A percentile compares a stretch with the other conserved stretches of the same genome.
phyloP scores from a whole-genome alignment of 306 rosid species.

The Quillaja saponaria region DNA sequence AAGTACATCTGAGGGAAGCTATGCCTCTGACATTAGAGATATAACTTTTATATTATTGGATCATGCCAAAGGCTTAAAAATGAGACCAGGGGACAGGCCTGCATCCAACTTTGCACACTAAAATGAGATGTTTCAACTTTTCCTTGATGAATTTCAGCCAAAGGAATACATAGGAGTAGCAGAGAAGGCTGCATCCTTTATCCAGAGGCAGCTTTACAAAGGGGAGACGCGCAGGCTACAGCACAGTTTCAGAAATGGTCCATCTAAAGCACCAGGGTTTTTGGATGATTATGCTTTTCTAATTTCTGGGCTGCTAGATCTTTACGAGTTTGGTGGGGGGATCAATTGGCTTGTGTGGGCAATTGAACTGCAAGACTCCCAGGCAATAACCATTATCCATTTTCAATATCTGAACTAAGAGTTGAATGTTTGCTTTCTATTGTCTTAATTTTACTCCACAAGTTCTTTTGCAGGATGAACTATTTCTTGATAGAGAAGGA shows the following conservation, averaged over 20 bases:
- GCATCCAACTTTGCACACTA: too few relatives aligned
- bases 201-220: slow-evolving; percentile 64
- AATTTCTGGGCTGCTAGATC: slow-evolving; percentile 81
- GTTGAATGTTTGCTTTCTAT: slow-evolving; percentile 8
- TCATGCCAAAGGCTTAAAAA: too few relatives aligned
- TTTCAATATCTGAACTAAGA: slow-evolving; percentile 14
- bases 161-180: slow-evolving; percentile 71
- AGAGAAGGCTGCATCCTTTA: slow-evolving; percentile 75
- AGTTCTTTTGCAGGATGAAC: slow-evolving; percentile 77
- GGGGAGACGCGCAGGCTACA: slow-evolving; percentile 61
- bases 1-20: slow-evolving; percentile 17
- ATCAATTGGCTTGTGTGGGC: slow-evolving; percentile 84
- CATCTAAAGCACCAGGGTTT: slow-evolving; percentile 89
- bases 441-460: slow-evolving; percentile 8
- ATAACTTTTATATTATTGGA: too few relatives aligned
- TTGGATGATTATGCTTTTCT: slow-evolving; percentile 89
- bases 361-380: slow-evolving; percentile 76
- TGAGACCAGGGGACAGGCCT: slow-evolving; percentile 29
- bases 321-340: slow-evolving; percentile 80
- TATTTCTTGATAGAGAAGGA: slow-evolving; percentile 85
- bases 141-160: too few relatives aligned
- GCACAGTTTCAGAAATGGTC: slow-evolving; percentile 85
- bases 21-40: too few relatives aligned
- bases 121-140: too few relatives aligned
- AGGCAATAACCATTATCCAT: slow-evolving; percentile 54